A percentile compares a stretch with the other conserved stretches of the same genome.
Evolutionary conservation across 2,329 filamentous ascomycete genomes (phyloP).

Genomic region (Sclerotinia minor): DNA sequence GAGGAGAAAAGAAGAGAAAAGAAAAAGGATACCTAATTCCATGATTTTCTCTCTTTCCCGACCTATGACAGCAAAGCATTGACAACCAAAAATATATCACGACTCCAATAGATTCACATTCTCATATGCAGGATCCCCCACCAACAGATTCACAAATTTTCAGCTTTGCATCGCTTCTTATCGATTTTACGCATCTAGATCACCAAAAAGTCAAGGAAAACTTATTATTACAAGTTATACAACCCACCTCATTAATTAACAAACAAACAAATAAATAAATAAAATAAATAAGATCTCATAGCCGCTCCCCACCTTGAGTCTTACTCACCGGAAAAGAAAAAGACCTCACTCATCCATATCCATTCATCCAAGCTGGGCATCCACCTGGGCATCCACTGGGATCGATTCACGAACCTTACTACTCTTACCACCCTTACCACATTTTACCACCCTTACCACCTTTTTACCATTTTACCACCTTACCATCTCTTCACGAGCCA

Average conservation of each 20-base stretch:
- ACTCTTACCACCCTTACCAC: slow-evolving; percentile 2
- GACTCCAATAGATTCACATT: background rate
- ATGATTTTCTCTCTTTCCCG: background rate
- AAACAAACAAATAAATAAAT: no score
- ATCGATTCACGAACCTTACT: slow-evolving; percentile 2
- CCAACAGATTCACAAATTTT: slow-evolving; percentile 9
- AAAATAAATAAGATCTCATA: background rate
- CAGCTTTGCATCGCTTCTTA: slow-evolving; percentile 13
- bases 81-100: background rate
- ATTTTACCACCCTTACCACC: background rate
- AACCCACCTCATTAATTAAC: no score
- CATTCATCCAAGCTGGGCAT: background rate
- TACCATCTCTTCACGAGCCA: slow-evolving; percentile 21
- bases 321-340: slow-evolving; percentile 2
- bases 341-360: background rate
- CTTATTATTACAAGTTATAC: no score
- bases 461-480: background rate
- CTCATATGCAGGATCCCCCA: slow-evolving; percentile 10
- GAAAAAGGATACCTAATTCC: background rate
- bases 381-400: slow-evolving; percentile 14
- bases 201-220: slow-evolving; percentile 4
- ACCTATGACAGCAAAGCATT: slow-evolving; percentile 7
- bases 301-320: slow-evolving; percentile 15
- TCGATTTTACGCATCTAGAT: background rate
- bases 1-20: background rate